Evolutionary conservation across 169 alveolate genomes (phyloP), one percentile per base, ranked within the genome.

Genomic region (Theileria annulata): DNA sequence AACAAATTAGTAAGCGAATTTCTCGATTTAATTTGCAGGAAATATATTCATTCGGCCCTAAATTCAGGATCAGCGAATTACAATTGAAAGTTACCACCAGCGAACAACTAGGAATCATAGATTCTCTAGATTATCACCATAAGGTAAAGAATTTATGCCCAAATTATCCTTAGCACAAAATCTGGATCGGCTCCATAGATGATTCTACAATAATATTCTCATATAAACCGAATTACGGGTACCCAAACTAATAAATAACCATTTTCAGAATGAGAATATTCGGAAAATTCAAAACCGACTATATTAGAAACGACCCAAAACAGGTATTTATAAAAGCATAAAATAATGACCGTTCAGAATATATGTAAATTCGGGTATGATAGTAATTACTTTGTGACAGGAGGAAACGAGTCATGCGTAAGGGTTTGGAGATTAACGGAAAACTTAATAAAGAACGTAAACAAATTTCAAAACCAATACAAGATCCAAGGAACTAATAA

Each of bases 131-230:
- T 70, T 70, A 66, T 28, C 25, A 63, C 21, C 56, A 48, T 10
- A 33, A 42, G 74, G 90, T 77, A 51, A 19, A 77, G 28, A 8
- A 12, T 5, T 30, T 67, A 25, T 23, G 67, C 5, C 5, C 47
- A 8, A 71, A 51, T 23, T 73, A 54, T 37, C 37, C 62, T 5
- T 77, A 91, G 88, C 87, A 85, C 66, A 79, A 91, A 33, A 33
- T 87, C 21, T 91, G 94, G 94, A 64, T 91, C 42, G 94, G 94
- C 19, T 85, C 93, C n/a, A 68, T 85, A 21, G 72, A 76, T 33
- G 80, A 87, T 42, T 83, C 92, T 63, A 78, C 90, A 3, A 75
- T 91, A 37, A 86, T 91, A 48, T 80, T 85, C 75, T 60, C 88
- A 9, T 58, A 60, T 71, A 49, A 74, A 35, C 87, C 81, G 5